Evolutionary conservation across 2,329 filamentous ascomycete species (phyloP).

Genomic region (Penicillium sp.): DNA sequence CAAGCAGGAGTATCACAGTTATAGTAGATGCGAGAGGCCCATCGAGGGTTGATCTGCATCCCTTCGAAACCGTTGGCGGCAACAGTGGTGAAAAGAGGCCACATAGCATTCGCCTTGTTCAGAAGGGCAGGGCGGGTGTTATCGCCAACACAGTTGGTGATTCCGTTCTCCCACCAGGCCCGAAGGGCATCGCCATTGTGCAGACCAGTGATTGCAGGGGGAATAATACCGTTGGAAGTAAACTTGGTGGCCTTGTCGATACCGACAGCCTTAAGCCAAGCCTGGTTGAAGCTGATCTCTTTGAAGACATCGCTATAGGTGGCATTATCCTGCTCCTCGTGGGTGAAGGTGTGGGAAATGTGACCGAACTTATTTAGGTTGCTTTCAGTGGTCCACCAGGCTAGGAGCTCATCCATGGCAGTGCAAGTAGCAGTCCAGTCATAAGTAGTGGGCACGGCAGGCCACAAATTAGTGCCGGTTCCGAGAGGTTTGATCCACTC

Average conservation of each 20-base stretch:
- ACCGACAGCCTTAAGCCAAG: conserved; percentile 56
- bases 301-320: conserved; percentile 57
- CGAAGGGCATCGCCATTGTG: conserved; percentile 63
- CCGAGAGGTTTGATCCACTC: conserved; percentile 53
- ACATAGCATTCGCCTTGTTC: conserved; percentile 54
- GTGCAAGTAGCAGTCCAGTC: conserved; percentile 52
- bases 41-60: conserved; percentile 58
- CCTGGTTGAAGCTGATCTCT: conserved; percentile 61
- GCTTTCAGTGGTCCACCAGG: conserved; percentile 53
- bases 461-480: conserved; percentile 52
- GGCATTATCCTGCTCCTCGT: conserved; percentile 58
- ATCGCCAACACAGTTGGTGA: conserved; percentile 61
- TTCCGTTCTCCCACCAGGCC: conserved; percentile 60
- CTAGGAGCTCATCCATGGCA: conserved; percentile 49
- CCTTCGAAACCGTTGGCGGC: conserved; percentile 55
- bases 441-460: conserved; percentile 45
- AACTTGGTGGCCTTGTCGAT: conserved; percentile 49
- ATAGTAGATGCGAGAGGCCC: conserved; percentile 63
- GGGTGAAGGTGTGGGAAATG: conserved; percentile 63
- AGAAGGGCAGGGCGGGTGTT: conserved; percentile 58
- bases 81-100: conserved; percentile 55
- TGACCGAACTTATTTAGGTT: conserved; percentile 57
- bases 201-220: conserved; percentile 62
- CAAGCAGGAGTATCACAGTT: conserved; percentile 60
- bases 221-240: conserved; percentile 57